Evolutionary conservation across 495 filamentous ascomycete species (phyloP).

Genomic region (Lophium mytilinum): DNA sequence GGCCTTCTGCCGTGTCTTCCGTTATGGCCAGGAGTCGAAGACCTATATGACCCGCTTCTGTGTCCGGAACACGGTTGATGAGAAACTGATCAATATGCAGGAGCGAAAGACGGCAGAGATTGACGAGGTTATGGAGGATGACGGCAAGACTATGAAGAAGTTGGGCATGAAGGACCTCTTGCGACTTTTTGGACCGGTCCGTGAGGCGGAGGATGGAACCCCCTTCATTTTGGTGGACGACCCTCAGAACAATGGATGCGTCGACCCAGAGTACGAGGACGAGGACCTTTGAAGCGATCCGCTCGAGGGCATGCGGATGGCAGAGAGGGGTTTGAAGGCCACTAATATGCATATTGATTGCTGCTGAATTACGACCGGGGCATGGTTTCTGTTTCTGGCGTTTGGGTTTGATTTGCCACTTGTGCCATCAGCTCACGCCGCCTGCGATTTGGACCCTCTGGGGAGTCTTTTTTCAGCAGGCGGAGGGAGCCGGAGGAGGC

Average conservation of each 20-base stretch:
- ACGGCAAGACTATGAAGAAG: constrained; percentile 8
- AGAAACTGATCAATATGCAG: constrained; percentile 39
- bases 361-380: no score
- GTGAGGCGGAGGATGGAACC: constrained; percentile 21
- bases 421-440: no score
- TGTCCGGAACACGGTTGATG: constrained; percentile 45
- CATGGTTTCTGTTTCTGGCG: no score
- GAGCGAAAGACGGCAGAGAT: constrained; percentile 30
- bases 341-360: no score
- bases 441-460: no score
- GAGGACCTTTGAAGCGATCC: no score
- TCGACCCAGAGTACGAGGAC: no score
- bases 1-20: constrained; percentile 55
- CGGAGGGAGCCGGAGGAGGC: no score
- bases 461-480: no score
- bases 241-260: neutral
- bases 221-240: constrained; percentile 31
- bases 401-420: no score
- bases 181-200: constrained; percentile 27
- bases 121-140: constrained; percentile 29
- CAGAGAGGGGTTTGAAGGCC: no score
- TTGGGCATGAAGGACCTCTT: constrained; percentile 25
- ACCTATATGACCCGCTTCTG: constrained; percentile 49
- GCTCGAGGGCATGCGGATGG: no score
- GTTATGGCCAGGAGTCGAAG: constrained; percentile 52